Percentiles rank a stretch among this genome's conserved stretches.
These are phyloP conservation scores for Magnusiomyces tetraspermus DNA, from an alignment of 1,139 yeast species.

Conservation along the genomic window DNA sequence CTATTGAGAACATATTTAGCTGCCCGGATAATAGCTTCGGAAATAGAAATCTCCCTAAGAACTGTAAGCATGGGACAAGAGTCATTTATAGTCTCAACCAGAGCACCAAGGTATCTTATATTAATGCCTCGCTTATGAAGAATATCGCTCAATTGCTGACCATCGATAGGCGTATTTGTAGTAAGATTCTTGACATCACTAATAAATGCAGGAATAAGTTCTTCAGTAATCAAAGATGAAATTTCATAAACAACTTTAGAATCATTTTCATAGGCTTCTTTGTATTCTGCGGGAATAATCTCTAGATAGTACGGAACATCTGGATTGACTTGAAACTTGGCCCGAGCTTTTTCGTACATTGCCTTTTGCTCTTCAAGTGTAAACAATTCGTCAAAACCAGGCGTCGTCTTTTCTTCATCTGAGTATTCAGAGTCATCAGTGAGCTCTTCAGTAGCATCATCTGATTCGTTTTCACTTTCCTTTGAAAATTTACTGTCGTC, in stretches of 20 bases:
- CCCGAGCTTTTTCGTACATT: constrained; percentile 48
- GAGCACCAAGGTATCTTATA: constrained; percentile 69
- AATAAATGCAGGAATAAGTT: constrained; percentile 57
- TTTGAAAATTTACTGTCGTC: too few relatives aligned
- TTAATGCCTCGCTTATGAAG: constrained; percentile 82
- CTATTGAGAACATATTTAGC: constrained; percentile 63
- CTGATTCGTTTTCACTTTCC: too few relatives aligned
- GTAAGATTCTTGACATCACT: constrained; percentile 42
- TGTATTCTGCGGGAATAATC: constrained; percentile 33
- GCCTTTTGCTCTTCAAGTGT: constrained; percentile 19
- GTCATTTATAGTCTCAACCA: constrained; percentile 12
- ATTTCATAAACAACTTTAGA: constrained; percentile 61
- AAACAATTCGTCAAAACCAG: constrained; percentile 34
- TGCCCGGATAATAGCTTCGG: constrained; percentile 74
- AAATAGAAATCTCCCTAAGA: constrained; percentile 32
- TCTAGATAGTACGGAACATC: constrained; percentile 52
- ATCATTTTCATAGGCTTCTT: constrained; percentile 37
- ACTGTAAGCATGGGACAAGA: neutral
- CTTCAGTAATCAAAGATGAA: constrained; percentile 50
- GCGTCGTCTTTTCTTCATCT: constrained; percentile 37
- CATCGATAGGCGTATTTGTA: constrained; percentile 67
- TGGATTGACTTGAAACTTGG: constrained; percentile 58
- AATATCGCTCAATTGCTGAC: constrained; percentile 55
- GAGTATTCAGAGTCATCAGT: constrained; percentile 11
- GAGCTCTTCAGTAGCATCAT: constrained; percentile 16